Evolutionary conservation across 805 yeast species (phyloP), one percentile per base, ranked within the genome.

Genomic region (Candida morakotiae): DNA sequence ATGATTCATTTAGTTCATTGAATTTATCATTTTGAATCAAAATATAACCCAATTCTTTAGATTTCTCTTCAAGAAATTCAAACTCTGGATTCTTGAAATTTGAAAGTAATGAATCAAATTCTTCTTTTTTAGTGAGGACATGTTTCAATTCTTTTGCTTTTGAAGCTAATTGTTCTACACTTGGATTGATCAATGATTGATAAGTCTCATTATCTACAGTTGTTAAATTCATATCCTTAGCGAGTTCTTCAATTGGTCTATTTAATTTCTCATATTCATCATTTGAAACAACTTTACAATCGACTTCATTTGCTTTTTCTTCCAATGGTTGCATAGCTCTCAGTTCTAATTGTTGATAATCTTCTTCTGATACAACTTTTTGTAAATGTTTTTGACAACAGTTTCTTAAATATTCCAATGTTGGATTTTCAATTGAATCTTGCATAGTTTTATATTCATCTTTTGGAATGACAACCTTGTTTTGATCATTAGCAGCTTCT

Each of bases 21-120:
- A 46, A 52, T 13, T 44, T 46, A 8, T 35, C 45, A 10, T 4
- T 14, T 25, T 37, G 31, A 11, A 44, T 19, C 5, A 40, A 4
- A 47, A 44, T 1, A 55, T 75, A 37, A 91, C 95, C 1, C 64
- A 26, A 2, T 3, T 31, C 26, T 17, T 21, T 30, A 15, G 40
- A 38, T 21, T 41, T 34, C 13, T 29, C 35, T 28, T 38, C 41
- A 13, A 43, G n/a, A 24, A 36, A 33, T 22, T 28, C 18, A 31
- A 43, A 37, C n/a, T 39, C 34, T n/a, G 46, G 46, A 18, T 31
- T 27, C 10, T 36, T 34, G 9, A 26, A 20, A 13, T 19, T 36
- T 3, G 15, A 5, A 3, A 19, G 9, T 4, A 38, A 27, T 9
- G 26, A n/a, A 8, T 37, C 38, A 39, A 48, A 51, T 34, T 53